These are phyloP conservation scores for Papiliotrema laurentii DNA, from an alignment of 1,284 basidiomycete species.

Conservation along the genomic window DNA sequence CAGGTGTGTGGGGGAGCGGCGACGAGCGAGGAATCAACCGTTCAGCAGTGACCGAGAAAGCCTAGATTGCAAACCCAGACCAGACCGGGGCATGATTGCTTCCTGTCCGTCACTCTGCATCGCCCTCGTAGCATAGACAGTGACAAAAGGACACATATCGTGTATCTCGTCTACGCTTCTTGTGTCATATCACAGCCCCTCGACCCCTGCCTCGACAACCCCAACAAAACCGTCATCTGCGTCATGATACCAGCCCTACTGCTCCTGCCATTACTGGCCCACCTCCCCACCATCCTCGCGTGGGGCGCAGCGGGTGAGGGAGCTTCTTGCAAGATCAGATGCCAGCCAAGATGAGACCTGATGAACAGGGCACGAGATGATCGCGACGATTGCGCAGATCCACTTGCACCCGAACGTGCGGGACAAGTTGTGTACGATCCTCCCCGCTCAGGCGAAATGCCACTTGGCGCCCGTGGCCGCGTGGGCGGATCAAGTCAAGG, in stretches of 20 bases:
- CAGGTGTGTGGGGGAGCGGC: too few species aligned
- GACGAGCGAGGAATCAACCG: too few species aligned
- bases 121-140: too few species aligned
- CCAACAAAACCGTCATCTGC: background rate
- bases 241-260: conserved; percentile 1
- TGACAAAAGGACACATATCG: too few species aligned
- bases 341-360: background rate
- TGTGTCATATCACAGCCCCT: background rate
- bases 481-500: conserved; percentile 74
- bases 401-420: conserved; percentile 73
- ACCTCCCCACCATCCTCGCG: conserved; percentile 34
- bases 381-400: conserved; percentile 88
- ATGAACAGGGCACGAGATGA: conserved; percentile 72
- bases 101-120: too few species aligned
- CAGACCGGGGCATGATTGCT: too few species aligned
- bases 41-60: too few species aligned
- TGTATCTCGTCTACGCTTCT: background rate
- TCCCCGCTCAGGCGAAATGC: conserved; percentile 60
- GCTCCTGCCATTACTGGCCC: conserved; percentile 10
- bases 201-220: too few species aligned
- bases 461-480: conserved; percentile 73
- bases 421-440: conserved; percentile 61
- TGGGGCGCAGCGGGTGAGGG: conserved; percentile 53
- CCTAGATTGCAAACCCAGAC: too few species aligned
- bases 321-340: background rate